phyloP scores from a whole-genome alignment of 331 rosid species.

The Acacia concinna region DNA sequence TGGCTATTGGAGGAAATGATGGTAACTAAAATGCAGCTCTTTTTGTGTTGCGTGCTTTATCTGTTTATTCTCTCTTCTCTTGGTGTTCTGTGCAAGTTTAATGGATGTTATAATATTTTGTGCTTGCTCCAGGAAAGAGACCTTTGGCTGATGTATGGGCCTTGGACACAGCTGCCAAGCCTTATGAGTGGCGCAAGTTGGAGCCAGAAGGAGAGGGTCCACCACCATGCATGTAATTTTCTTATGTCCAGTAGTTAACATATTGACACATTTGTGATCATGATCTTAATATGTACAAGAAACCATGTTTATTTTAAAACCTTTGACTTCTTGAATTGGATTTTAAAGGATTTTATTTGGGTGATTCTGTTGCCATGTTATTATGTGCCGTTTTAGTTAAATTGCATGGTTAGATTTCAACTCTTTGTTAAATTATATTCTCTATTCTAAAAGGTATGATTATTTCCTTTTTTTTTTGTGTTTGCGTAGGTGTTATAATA shows the following conservation, averaged over 20 bases:
- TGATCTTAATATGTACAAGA: conserved; percentile 5
- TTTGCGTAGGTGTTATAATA: conserved; percentile 9
- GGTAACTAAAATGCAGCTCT: conserved; percentile 50
- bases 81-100: conserved; percentile 9
- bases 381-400: background rate
- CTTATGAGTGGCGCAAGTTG: conserved; percentile 99
- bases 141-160: conserved; percentile 99
- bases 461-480: conserved; percentile 15
- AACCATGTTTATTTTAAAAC: conserved; percentile 8
- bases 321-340: conserved; percentile 24
- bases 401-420: background rate
- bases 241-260: conserved; percentile 26
- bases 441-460: background rate
- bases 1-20: conserved; percentile 99
- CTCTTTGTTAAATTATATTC: background rate
- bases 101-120: conserved; percentile 18
- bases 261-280: conserved; percentile 2
- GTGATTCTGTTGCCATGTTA: conserved; percentile 17
- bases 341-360: background rate
- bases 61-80: conserved; percentile 16
- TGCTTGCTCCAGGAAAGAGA: conserved; percentile 75
- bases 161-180: conserved; percentile 98
- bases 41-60: conserved; percentile 13
- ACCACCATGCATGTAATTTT: conserved; percentile 95
- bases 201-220: conserved; percentile 99